Evolutionary conservation across 768 basidiomycete genomes (phyloP).

Genomic region (Hemileccinum rubropunctum): DNA sequence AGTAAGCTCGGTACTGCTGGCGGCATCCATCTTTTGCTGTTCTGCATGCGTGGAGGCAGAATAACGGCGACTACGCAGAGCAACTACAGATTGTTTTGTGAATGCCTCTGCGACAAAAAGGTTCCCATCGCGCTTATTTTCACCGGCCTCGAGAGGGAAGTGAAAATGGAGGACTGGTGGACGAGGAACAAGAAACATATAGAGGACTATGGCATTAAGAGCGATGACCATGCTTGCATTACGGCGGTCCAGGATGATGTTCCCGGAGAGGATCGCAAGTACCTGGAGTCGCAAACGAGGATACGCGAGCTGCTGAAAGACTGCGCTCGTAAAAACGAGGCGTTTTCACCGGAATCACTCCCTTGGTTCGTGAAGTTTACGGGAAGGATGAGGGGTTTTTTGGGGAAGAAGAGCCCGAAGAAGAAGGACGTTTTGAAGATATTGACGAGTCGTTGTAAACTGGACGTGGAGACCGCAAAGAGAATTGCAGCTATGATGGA

Average conservation of each 20-base stretch:
- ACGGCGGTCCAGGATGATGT: slow-evolving; percentile 26
- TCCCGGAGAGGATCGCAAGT: slow-evolving; percentile 20
- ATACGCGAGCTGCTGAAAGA: slow-evolving; percentile 19
- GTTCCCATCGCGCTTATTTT: slow-evolving; percentile 42
- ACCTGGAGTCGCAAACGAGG: slow-evolving; percentile 17
- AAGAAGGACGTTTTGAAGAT: slow-evolving; percentile 16
- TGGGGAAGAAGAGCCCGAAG: slow-evolving; percentile 12
- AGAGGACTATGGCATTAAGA: slow-evolving; percentile 21
- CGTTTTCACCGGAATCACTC: slow-evolving; percentile 13
- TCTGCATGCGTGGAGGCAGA: slow-evolving; percentile 39
- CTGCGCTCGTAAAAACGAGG: slow-evolving; percentile 11
- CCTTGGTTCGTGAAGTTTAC: slow-evolving; percentile 18
- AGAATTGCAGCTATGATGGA: slow-evolving; percentile 23
- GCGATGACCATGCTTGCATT: slow-evolving; percentile 32
- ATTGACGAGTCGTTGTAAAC: slow-evolving; percentile 24
- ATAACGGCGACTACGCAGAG: slow-evolving; percentile 35
- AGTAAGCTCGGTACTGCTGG: slow-evolving; percentile 22
- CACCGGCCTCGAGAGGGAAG: slow-evolving; percentile 39
- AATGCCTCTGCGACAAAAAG: slow-evolving; percentile 36
- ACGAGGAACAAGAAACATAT: slow-evolving; percentile 25
- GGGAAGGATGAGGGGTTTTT: slow-evolving; percentile 12
- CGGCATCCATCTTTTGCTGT: slow-evolving; percentile 43
- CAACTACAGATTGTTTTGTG: slow-evolving; percentile 40
- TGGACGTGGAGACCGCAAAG: slow-evolving; percentile 26
- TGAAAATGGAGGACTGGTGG: slow-evolving; percentile 36